These are phyloP conservation scores for Papiliotrema nemorosa DNA, from an alignment of 1,284 basidiomycete genomes.

Conservation along the genomic window DNA sequence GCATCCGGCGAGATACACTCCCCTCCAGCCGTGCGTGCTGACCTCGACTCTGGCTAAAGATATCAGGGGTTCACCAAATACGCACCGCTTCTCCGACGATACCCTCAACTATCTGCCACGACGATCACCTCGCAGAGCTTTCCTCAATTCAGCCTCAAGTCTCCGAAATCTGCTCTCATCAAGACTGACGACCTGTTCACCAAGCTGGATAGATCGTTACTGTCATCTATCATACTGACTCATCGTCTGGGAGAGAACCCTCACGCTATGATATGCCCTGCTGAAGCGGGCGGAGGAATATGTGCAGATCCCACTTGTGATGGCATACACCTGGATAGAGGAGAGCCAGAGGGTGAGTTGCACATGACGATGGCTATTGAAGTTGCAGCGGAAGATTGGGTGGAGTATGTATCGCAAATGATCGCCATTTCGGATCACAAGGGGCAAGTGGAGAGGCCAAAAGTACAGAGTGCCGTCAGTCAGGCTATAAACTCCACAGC, in stretches of 20 bases:
- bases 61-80: slow-evolving; percentile 23
- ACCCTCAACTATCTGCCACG: slow-evolving; percentile 29
- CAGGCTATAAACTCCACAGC: not conserved
- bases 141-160: not conserved
- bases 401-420: slow-evolving; percentile 21
- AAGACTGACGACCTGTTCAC: not conserved
- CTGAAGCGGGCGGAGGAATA: slow-evolving; percentile 35
- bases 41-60: not conserved
- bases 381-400: slow-evolving; percentile 31
- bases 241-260: slow-evolving; percentile 25
- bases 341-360: slow-evolving; percentile 25
- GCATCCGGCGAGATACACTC: no score
- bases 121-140: not conserved
- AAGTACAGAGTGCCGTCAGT: not conserved
- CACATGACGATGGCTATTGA: not conserved
- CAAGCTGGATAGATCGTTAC: not conserved
- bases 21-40: not conserved
- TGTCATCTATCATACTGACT: slow-evolving; percentile 33
- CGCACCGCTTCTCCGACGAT: slow-evolving; percentile 28
- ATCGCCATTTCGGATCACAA: not conserved
- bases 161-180: not conserved
- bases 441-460: not conserved
- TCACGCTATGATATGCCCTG: slow-evolving; percentile 23
- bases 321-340: slow-evolving; percentile 31
- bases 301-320: slow-evolving; percentile 36